Conservation (phyloP, 2,329 filamentous ascomycete species). For the Aspergillus sclerotialis region DNA sequence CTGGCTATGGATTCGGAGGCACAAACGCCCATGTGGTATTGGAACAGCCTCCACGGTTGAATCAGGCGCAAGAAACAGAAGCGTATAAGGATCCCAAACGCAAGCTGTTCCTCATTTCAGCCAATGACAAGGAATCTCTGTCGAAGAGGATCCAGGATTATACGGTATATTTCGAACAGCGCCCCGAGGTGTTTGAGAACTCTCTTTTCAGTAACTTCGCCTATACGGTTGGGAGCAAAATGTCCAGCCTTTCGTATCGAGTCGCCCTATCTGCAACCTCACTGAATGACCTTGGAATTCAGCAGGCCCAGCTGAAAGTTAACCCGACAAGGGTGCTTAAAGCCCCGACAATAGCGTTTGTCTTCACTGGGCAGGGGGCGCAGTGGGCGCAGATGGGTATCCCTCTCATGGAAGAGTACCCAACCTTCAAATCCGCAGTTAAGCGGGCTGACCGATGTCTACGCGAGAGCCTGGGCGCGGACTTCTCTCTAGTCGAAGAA, state of each 20-base stretch:
- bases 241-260: slow-evolving; percentile 19
- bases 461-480: slow-evolving; percentile 8
- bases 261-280: slow-evolving; percentile 14
- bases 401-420: slow-evolving; percentile 12
- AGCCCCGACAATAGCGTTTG: slow-evolving; percentile 10
- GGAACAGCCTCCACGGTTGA: slow-evolving; percentile 9
- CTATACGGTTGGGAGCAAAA: slow-evolving; percentile 18
- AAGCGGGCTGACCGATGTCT: slow-evolving; percentile 3
- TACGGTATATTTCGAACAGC: slow-evolving; percentile 19
- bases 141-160: slow-evolving; percentile 16
- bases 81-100: slow-evolving; percentile 11
- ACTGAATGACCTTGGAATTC: slow-evolving; percentile 14
- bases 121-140: slow-evolving; percentile 20
- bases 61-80: slow-evolving; percentile 4
- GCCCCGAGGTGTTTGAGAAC: slow-evolving; percentile 15
- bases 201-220: slow-evolving; percentile 17
- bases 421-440: slow-evolving; percentile 12
- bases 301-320: slow-evolving; percentile 15
- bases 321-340: slow-evolving; percentile 14
- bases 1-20: slow-evolving; percentile 22
- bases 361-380: slow-evolving; percentile 15
- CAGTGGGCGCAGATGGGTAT: slow-evolving; percentile 13
- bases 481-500: slow-evolving; percentile 13
- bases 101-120: slow-evolving; percentile 18
- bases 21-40: slow-evolving; percentile 23